Percentiles rank a stretch among this genome's conserved stretches.
These are phyloP conservation scores for Sequoia sempervirens DNA, from an alignment of 75 land plant genomes.

Conservation along the genomic window DNA sequence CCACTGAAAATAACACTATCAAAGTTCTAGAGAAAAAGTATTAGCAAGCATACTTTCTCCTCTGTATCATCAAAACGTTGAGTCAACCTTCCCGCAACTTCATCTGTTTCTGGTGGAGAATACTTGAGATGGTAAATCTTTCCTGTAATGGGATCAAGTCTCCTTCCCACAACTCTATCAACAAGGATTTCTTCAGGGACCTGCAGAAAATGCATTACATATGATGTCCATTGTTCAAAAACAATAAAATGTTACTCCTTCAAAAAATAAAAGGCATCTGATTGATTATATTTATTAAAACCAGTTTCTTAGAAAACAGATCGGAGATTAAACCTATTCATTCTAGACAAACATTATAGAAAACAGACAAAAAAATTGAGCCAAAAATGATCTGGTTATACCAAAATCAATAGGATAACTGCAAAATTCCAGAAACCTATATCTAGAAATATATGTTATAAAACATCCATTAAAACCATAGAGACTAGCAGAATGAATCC, in stretches of 20 bases:
- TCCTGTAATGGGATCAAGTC: constrained; percentile 96
- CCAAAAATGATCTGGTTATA: not conserved
- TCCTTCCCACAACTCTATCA: constrained; percentile 89
- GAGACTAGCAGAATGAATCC: not conserved
- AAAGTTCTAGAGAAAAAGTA: not conserved
- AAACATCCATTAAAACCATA: not conserved
- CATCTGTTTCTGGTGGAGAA: constrained; percentile 90
- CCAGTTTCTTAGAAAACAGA: not conserved
- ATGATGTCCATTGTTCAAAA: not conserved
- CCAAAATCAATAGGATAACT: not conserved
- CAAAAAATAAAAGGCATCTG: not conserved
- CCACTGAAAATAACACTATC: not conserved
- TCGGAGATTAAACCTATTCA: not conserved
- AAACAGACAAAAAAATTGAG: not conserved
- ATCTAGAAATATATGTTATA: not conserved
- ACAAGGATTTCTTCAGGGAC: constrained; percentile 85
- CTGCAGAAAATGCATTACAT: constrained; percentile 26
- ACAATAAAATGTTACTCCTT: not conserved
- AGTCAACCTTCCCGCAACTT: constrained; percentile 85
- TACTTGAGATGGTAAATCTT: constrained; percentile 93
- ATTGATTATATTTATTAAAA: not conserved
- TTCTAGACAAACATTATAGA: not conserved
- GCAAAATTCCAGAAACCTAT: not conserved
- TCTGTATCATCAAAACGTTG: constrained; percentile 98
- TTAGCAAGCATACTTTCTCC: constrained; percentile 56